A percentile compares a stretch with the other conserved stretches of the same genome.
These are phyloP conservation scores for Starmera dryadoides DNA, from an alignment of 805 yeast genomes.

Conservation along the genomic window DNA sequence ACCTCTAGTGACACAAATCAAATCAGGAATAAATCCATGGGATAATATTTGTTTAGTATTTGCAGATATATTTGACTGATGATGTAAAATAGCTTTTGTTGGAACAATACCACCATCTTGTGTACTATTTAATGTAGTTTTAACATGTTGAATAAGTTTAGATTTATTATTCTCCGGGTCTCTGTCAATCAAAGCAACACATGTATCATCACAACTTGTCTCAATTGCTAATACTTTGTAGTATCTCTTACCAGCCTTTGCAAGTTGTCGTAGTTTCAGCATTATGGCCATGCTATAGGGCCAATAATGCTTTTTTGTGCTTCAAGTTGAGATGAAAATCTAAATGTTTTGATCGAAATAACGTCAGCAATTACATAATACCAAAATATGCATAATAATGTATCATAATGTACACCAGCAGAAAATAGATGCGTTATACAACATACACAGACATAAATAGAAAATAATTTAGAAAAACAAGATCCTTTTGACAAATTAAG, in stretches of 20 bases:
- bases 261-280: neutral
- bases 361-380: no score
- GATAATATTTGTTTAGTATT: constrained; percentile 40
- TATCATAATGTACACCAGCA: no score
- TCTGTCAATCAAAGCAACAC: constrained; percentile 72
- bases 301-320: no score
- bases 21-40: constrained; percentile 40
- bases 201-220: constrained; percentile 92
- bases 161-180: constrained; percentile 23
- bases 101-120: constrained; percentile 84
- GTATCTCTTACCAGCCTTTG: constrained; percentile 19
- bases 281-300: no score
- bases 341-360: no score
- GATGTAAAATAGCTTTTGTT: constrained; percentile 74
- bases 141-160: constrained; percentile 44
- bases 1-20: constrained; percentile 87
- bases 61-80: constrained; percentile 49
- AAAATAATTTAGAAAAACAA: no score
- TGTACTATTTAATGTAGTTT: constrained; percentile 59
- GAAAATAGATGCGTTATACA: no score
- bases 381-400: no score
- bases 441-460: no score
- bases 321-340: no score
- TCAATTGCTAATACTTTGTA: constrained; percentile 82
- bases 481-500: no score